Base-by-base conservation (phyloP, 139 green algal species). In the Deuterostichococcus epilithicus region DNA sequence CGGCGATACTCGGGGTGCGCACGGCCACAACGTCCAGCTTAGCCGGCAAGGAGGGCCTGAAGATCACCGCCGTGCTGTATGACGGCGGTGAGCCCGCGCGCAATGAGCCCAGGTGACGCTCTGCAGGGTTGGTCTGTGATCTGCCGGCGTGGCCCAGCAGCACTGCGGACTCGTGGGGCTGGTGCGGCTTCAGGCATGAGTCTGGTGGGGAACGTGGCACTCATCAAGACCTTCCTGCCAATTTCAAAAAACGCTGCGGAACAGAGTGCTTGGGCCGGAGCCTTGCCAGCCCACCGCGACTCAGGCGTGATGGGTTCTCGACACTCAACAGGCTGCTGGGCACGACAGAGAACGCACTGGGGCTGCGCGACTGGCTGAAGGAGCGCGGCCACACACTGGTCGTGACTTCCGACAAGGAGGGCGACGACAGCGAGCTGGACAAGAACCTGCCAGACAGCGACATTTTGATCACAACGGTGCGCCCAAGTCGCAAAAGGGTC, bases 281-380 rank as follows among this genome's bases (percentile, higher is more conserved):
- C n/a, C n/a, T n/a, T n/a, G n/a, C n/a, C n/a, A n/a, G n/a, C n/a
- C n/a, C n/a, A n/a, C n/a, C n/a, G n/a, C n/a, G n/a, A n/a, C n/a
- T n/a, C n/a, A n/a, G n/a, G n/a, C n/a, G n/a, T n/a, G n/a, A n/a
- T n/a, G n/a, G n/a, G n/a, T n/a, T n/a, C n/a, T n/a, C n/a, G n/a
- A n/a, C n/a, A n/a, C n/a, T n/a, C n/a, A n/a, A 20, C 52, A 63
- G 52, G 28, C n/a, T 38, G 28, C 26, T n/a, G 36, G 70, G 28
- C 5, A 75, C 33, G 25, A 38, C 26, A 63, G 52, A 63, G 52
- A 80, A 80, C 20, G 76, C 73, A 36, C 76, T 80, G 26, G 76
- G 76, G 23, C 76, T 80, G 36, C 69, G 76, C 15, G 69, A 76
- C 10, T 80, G 76, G 76, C 76, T 80, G 36, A 70, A 80, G 58